Conservation (phyloP, 2,329 filamentous ascomycete species). For the Aspergillus pseudotamarii region DNA sequence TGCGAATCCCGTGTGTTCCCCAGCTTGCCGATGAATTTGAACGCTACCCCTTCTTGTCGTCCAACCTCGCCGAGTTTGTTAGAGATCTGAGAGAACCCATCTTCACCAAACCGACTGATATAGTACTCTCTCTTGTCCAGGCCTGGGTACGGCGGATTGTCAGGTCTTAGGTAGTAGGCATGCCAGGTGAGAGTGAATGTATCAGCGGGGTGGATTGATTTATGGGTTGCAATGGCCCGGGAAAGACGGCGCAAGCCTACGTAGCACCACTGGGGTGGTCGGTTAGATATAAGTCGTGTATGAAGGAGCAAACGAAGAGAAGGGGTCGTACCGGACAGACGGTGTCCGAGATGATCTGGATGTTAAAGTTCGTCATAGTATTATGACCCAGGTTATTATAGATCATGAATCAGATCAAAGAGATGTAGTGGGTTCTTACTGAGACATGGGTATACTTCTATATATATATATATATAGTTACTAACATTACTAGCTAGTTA, state of each 20-base stretch:
- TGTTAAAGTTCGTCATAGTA: conserved; percentile 72
- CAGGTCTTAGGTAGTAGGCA: conserved; percentile 79
- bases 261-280: conserved; percentile 62
- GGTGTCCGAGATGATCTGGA: conserved; percentile 78
- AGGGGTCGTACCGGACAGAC: conserved; percentile 63
- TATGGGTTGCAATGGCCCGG: conserved; percentile 69
- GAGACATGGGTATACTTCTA: too few species aligned
- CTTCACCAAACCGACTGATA: conserved; percentile 64
- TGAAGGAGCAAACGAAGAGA: neutral
- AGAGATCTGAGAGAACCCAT: conserved; percentile 61
- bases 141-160: conserved; percentile 54
- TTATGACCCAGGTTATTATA: neutral
- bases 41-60: conserved; percentile 68
- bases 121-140: conserved; percentile 61
- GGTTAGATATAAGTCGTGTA: conserved; percentile 9
- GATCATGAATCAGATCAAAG: too few species aligned
- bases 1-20: conserved; percentile 82
- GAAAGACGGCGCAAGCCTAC: conserved; percentile 76
- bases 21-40: conserved; percentile 69
- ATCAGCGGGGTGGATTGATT: conserved; percentile 65
- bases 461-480: too few species aligned
- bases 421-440: too few species aligned
- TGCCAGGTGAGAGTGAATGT: conserved; percentile 75
- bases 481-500: too few species aligned
- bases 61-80: conserved; percentile 62